These are phyloP conservation scores for Raffaelea arxii DNA, from an alignment of 2,329 filamentous ascomycete genomes.

Conservation along the genomic window DNA sequence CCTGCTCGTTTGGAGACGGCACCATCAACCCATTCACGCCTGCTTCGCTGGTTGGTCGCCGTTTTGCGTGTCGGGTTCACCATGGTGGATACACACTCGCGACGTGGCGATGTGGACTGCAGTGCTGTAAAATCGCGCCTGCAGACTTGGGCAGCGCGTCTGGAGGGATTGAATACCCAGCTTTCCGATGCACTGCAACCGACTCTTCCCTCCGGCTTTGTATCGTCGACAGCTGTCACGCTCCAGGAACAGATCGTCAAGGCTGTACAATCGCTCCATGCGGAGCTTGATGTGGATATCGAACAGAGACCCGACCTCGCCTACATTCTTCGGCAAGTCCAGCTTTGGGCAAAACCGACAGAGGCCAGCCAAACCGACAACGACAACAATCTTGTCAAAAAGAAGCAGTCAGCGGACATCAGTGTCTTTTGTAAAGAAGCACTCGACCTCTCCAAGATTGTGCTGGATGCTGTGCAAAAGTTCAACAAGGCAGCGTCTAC, in stretches of 20 bases:
- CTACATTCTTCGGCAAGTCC: slow-evolving; percentile 57
- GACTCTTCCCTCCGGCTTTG: slow-evolving; percentile 41
- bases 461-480: slow-evolving; percentile 72
- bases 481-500: slow-evolving; percentile 46
- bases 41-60: slow-evolving; percentile 53
- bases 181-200: slow-evolving; percentile 30
- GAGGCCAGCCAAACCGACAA: slow-evolving; percentile 5
- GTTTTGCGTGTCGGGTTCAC: slow-evolving; percentile 54
- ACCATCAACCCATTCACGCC: slow-evolving; percentile 14
- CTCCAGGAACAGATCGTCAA: slow-evolving; percentile 24
- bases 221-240: slow-evolving; percentile 25
- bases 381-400: slow-evolving; percentile 36
- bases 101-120: slow-evolving; percentile 47
- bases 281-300: slow-evolving; percentile 33
- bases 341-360: slow-evolving; percentile 45
- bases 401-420: slow-evolving; percentile 47
- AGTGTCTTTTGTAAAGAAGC: slow-evolving; percentile 48
- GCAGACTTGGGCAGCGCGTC: slow-evolving; percentile 32
- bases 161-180: slow-evolving; percentile 24
- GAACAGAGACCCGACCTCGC: slow-evolving; percentile 45
- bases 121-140: slow-evolving; percentile 34
- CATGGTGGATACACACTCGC: slow-evolving; percentile 57
- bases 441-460: slow-evolving; percentile 58
- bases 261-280: slow-evolving; percentile 26
- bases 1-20: slow-evolving; percentile 9